Evolutionary conservation across 2,329 filamentous ascomycete genomes (phyloP).

Genomic region (Trichoderma guizhouense): DNA sequence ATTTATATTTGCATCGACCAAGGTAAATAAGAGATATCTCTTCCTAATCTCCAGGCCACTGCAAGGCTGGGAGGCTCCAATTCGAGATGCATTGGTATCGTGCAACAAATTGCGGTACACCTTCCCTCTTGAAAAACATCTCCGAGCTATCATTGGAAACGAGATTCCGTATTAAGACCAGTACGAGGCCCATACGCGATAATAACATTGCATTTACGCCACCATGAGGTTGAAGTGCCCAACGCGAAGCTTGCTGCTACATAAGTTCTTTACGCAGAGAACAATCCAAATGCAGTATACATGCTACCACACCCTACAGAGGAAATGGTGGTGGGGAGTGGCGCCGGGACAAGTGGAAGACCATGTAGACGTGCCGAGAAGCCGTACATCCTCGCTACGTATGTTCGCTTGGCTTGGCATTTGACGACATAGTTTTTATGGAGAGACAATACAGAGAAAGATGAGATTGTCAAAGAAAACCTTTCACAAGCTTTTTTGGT

Average conservation of each 20-base stretch:
- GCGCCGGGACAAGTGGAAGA: background rate
- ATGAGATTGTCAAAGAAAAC: background rate
- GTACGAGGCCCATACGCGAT: background rate
- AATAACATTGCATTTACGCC: background rate
- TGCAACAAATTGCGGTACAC: background rate
- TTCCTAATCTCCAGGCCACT: background rate
- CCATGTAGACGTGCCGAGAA: slow-evolving; percentile 1
- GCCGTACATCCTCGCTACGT: background rate
- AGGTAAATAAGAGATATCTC: background rate
- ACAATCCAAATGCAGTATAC: background rate
- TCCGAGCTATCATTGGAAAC: background rate
- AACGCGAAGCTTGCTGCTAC: background rate
- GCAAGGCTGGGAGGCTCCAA: background rate
- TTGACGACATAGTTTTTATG: background rate
- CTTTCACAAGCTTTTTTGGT: background rate
- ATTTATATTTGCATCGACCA: background rate
- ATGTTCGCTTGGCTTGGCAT: background rate
- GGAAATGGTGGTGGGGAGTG: background rate
- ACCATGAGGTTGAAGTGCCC: background rate
- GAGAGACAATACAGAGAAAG: background rate
- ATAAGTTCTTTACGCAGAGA: background rate
- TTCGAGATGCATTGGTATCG: background rate
- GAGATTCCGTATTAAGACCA: slow-evolving; percentile 5
- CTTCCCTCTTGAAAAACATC: slow-evolving; percentile 11
- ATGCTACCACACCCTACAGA: background rate